Conservation (phyloP, 1,139 yeast genomes). For the Yamadazyma pseudoaaseri region DNA sequence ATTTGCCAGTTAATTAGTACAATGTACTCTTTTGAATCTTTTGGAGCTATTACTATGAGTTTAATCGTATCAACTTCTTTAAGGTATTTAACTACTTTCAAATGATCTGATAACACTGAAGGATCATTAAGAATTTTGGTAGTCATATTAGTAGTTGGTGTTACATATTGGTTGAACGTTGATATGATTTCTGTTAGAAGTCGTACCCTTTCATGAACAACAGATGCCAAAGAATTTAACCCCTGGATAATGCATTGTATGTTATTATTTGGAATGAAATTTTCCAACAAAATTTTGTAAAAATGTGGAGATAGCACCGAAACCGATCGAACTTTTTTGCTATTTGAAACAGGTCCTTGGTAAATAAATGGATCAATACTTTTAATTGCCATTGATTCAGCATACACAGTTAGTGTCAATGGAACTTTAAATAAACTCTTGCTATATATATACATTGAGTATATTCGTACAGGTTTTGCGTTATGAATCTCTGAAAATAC, state of each 20-base stretch:
- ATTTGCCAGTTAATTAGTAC: slow-evolving; percentile 28
- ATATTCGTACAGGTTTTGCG: slow-evolving; percentile 16
- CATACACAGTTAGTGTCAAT: slow-evolving; percentile 18
- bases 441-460: slow-evolving; percentile 21
- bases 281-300: slow-evolving; percentile 15
- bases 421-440: slow-evolving; percentile 25
- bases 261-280: slow-evolving; percentile 27
- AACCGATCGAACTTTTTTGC: slow-evolving; percentile 3
- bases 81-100: not conserved
- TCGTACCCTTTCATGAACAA: slow-evolving; percentile 16
- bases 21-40: not conserved
- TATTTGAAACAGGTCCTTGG: slow-evolving; percentile 6
- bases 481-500: slow-evolving; percentile 3
- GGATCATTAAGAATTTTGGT: not conserved
- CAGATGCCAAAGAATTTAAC: slow-evolving; percentile 24
- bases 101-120: not conserved
- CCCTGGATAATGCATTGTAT: slow-evolving; percentile 31
- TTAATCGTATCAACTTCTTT: slow-evolving; percentile 7
- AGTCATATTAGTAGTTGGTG: not conserved
- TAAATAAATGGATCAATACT: slow-evolving; percentile 12
- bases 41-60: not conserved
- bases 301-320: slow-evolving; percentile 24
- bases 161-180: not conserved
- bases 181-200: not conserved
- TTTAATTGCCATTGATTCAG: slow-evolving; percentile 18